Conservation (phyloP, 352 stramenopile species). For the Blastocystis sp. region DNA sequence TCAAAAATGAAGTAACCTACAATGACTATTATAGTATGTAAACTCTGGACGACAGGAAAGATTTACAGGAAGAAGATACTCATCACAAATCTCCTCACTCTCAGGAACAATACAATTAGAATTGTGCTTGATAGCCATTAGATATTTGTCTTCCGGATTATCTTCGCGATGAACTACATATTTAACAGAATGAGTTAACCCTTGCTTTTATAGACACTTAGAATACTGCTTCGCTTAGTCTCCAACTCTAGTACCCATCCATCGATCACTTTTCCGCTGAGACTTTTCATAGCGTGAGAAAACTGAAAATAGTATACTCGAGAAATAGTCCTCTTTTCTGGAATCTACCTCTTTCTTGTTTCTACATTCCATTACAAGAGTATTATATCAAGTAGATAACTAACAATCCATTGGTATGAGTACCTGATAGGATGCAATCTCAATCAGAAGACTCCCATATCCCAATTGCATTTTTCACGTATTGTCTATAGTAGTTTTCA, state of each 20-base stretch:
- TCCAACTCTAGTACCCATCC: slow-evolving; percentile 18
- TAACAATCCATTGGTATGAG: background rate
- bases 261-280: background rate
- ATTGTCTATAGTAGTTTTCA: too few species aligned
- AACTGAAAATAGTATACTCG: background rate
- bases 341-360: background rate
- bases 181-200: background rate
- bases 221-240: background rate
- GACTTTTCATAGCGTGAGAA: background rate
- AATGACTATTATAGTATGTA: slow-evolving; percentile 59
- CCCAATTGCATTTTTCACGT: too few species aligned
- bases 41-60: background rate
- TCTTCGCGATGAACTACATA: background rate
- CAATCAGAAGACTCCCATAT: too few species aligned
- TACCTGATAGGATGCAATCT: too few species aligned
- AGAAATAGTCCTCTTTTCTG: background rate
- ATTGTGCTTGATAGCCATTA: slow-evolving; percentile 21
- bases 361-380: background rate
- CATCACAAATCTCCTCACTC: background rate
- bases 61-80: background rate
- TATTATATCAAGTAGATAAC: background rate
- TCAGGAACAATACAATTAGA: background rate
- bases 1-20: background rate
- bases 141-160: background rate
- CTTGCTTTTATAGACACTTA: slow-evolving; percentile 32